Base-by-base conservation (phyloP, 228 moss, liverwort and hornwort species). In the Sphagnum magellanicum region DNA sequence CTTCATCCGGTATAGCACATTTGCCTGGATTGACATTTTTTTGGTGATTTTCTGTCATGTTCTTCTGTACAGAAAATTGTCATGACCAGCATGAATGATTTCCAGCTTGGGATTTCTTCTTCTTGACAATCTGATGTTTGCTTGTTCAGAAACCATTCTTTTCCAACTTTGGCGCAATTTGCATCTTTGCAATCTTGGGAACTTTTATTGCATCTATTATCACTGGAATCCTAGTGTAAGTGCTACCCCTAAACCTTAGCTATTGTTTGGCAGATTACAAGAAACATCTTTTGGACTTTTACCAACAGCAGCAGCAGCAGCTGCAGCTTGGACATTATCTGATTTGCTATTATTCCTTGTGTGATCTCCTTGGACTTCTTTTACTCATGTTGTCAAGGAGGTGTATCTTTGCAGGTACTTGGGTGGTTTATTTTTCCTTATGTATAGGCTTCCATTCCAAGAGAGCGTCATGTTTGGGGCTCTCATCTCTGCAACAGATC, bases 401-500 rank as follows among this genome's bases (percentile, higher is more conserved):
- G 59, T 60, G 16, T 67, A 13, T 58, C 53, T 49, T 66, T 78
- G 72, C 89, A 92, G 91, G 75, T 92, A 91, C 52, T 79, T 98
- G 70, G 98, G 98, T 52, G 98, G 98, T 16, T 51, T 90, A 52
- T 86, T 98, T 52, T 98, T 91, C 67, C 71, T 98, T n/a, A 93
- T 98, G 91, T 98, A 98, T 80, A 91, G 77, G 67, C 71, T 98
- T 69, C 84, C 93, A 7, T 98, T 98, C 50, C 85, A 87, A 74
- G 98, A 98, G 77, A 90, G 90, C 79, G 71, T 98, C 68, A 98
- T 98, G 77, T 98, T 90, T 78, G 98, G 98, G 52, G 91, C 98
- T 63, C 86, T 98, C 63, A 98, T 98, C 65, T 98, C 98, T 51
- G 98, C 98, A 69, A 98, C 98, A 32, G 98, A 98, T 89, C 98